Conservation (phyloP, 2,329 filamentous ascomycete genomes). For the Geosmithia morbida region DNA sequence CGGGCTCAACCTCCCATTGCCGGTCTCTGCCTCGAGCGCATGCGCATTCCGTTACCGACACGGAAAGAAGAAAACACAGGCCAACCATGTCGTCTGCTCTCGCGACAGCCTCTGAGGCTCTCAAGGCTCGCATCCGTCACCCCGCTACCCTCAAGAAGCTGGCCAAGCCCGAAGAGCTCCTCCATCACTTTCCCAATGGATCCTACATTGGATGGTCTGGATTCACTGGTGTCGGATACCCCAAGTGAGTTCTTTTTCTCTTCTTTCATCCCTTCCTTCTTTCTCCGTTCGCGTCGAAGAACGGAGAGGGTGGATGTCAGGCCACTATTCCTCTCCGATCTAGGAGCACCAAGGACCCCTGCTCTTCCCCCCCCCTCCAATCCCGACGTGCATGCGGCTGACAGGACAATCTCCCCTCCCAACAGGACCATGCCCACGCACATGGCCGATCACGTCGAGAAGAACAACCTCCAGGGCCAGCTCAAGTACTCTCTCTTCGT, state of each 20-base stretch:
- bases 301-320: neutral
- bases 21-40: neutral
- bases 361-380: neutral
- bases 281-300: neutral
- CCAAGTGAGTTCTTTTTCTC: constrained; percentile 37
- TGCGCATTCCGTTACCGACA: neutral
- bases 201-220: constrained; percentile 86
- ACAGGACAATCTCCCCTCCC: neutral
- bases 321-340: too few species aligned
- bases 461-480: constrained; percentile 71
- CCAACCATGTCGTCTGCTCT: constrained; percentile 30
- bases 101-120: constrained; percentile 46
- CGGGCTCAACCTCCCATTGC: neutral
- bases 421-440: constrained; percentile 70
- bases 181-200: constrained; percentile 70
- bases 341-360: neutral
- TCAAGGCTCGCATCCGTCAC: constrained; percentile 62
- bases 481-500: constrained; percentile 80
- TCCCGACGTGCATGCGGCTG: neutral
- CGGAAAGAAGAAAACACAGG: neutral
- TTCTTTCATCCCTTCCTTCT: neutral
- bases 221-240: constrained; percentile 82
- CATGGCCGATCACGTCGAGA: constrained; percentile 77
- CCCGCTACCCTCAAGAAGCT: constrained; percentile 72
- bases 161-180: constrained; percentile 62